Base-by-base conservation (phyloP, 2,329 filamentous ascomycete species). In the Alternaria ventricosa region DNA sequence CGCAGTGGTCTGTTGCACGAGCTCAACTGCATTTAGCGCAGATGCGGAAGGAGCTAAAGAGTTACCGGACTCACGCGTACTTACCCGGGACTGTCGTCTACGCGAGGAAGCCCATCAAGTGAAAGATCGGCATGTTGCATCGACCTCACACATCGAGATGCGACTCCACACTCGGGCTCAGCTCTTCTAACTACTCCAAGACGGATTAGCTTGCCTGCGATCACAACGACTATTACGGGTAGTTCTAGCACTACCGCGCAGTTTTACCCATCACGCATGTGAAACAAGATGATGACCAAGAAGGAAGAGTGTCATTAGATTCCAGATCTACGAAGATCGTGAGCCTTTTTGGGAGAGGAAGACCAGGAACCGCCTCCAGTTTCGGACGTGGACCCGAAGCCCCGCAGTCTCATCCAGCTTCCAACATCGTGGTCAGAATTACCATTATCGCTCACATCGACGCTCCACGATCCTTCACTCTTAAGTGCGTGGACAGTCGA, bases 1-100 rank as follows among this genome's bases (percentile, higher is more conserved):
- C 28, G 27, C 65, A 76, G 66, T 78, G 77, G 76, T 77, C 73
- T 27, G 62, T 76, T 20, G 72, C 74, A 6, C 69, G 72, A n/a
- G 77, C 77, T 8, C 77, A 81, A 55, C 44, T 80, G 13, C 77
- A 78, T 60, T 69, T 80, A n/a, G 79, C 78, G 13, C 67, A 78
- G 56, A 79, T 79, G 73, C 70, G 78, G 3, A 75, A 70, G 50
- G 73, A 75, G 55, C 23, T 80, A 25, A 78, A 73, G 57, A 76
- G 78, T 50, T 70, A 71, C 57, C 72, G 69, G 50, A 68, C 71
- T 2, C 79, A 81, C 53, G 78, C 77, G 1, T 81, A 80, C 61
- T 66, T 79, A 12, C 75, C 75, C 0, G 77, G 77, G 10, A 78
- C 76, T 1, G 77, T 79, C 1, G 78, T 80, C 2, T 80, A 80